Conservation (phyloP, 2,329 filamentous ascomycete genomes). For the Botrytis hyacinthi region DNA sequence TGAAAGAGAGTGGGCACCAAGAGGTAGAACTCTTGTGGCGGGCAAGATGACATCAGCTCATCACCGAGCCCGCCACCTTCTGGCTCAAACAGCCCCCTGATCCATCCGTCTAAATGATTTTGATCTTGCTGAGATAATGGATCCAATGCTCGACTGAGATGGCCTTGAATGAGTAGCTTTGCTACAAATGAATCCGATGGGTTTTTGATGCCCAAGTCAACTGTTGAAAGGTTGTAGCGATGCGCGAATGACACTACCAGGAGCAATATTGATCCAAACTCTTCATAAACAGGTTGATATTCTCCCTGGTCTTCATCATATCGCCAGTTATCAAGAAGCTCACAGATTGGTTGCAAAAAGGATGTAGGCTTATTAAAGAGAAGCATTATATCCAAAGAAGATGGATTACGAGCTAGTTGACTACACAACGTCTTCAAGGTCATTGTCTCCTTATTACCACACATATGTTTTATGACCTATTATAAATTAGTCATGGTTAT, state of each 20-base stretch:
- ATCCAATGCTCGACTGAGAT: constrained; percentile 54
- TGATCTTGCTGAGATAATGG: constrained; percentile 63
- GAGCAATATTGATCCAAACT: constrained; percentile 75
- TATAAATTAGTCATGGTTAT: constrained; percentile 23
- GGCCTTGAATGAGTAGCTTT: constrained; percentile 60
- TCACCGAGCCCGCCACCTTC: constrained; percentile 73
- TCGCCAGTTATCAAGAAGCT: constrained; percentile 73
- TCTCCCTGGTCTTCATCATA: constrained; percentile 83
- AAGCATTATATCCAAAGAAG: constrained; percentile 70
- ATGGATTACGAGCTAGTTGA: constrained; percentile 68
- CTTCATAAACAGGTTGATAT: constrained; percentile 82
- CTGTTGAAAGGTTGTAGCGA: constrained; percentile 64
- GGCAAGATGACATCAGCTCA: constrained; percentile 77
- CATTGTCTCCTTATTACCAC: constrained; percentile 73
- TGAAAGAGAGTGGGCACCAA: constrained; percentile 75
- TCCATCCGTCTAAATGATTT: constrained; percentile 69
- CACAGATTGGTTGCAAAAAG: constrained; percentile 72
- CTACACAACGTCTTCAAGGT: constrained; percentile 73
- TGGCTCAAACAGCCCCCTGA: constrained; percentile 72
- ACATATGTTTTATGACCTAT: constrained; percentile 67
- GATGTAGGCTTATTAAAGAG: constrained; percentile 69
- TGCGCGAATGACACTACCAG: constrained; percentile 72
- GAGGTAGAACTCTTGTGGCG: constrained; percentile 78
- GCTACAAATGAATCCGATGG: constrained; percentile 63
- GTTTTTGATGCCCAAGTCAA: constrained; percentile 60